phyloP scores from a whole-genome alignment of 164 flowering plant species.

The Magnolia officinalis region DNA sequence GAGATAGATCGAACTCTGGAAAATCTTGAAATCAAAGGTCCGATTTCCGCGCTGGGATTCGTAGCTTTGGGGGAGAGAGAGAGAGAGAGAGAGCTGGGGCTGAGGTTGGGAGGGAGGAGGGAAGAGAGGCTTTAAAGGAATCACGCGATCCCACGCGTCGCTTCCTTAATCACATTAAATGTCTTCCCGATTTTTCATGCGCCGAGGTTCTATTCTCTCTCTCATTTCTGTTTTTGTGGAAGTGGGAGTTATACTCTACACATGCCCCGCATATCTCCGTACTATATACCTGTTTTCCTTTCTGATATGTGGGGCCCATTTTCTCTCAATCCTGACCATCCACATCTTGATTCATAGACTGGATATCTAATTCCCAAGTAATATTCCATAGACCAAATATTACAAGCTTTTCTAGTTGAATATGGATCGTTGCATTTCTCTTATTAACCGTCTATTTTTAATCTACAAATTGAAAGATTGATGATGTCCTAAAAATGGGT shows the following conservation, averaged over 20 bases:
- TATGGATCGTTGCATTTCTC: too few species aligned
- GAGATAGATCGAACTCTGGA: conserved; percentile 6
- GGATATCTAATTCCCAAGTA: background rate
- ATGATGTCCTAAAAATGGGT: too few species aligned
- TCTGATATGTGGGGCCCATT: background rate
- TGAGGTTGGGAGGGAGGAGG: conserved; percentile 1
- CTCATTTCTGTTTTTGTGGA: background rate
- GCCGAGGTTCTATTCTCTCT: conserved; percentile 7
- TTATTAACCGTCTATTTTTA: too few species aligned
- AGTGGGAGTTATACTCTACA: background rate
- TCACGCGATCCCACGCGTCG: conserved; percentile 31
- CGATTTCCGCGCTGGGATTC: background rate
- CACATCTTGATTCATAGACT: background rate
- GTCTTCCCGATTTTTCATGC: background rate
- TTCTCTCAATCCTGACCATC: background rate
- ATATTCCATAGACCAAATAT: too few species aligned
- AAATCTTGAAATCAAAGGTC: background rate
- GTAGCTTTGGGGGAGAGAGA: background rate
- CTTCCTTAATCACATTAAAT: conserved; percentile 26
- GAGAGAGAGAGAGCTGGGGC: background rate
- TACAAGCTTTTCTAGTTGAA: too few species aligned
- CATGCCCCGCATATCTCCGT: background rate
- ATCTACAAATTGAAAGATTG: too few species aligned
- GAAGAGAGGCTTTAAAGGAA: conserved; percentile 27
- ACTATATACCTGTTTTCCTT: background rate